These are phyloP conservation scores for Apiospora hydei DNA, from an alignment of 2,329 filamentous ascomycete species.

Conservation along the genomic window DNA sequence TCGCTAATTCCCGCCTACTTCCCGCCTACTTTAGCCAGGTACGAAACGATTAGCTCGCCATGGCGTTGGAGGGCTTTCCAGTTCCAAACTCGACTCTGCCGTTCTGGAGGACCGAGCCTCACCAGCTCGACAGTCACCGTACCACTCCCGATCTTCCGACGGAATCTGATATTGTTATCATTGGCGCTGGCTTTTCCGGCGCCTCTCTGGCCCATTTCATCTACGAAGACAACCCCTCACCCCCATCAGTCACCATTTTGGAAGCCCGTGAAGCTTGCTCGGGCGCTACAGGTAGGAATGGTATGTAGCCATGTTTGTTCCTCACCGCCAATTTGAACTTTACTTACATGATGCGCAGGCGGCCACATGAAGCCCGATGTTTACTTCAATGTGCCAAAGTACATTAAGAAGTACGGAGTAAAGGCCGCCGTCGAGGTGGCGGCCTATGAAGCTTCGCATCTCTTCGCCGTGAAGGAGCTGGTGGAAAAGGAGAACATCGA, in stretches of 20 bases:
- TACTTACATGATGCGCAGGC: constrained; percentile 25
- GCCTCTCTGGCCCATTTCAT: constrained; percentile 55
- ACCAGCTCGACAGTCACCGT: constrained; percentile 56
- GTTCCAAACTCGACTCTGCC: constrained; percentile 48
- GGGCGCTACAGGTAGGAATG: constrained; percentile 39
- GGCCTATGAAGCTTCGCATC: constrained; percentile 39
- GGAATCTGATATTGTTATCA: constrained; percentile 58
- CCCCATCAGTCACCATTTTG: constrained; percentile 36
- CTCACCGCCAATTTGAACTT: constrained; percentile 39
- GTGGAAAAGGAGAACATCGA: constrained; percentile 49
- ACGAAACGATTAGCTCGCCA: not conserved
- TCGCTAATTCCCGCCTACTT: not conserved
- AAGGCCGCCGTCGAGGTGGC: constrained; percentile 41
- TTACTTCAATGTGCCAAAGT: constrained; percentile 37
- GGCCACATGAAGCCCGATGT: constrained; percentile 46
- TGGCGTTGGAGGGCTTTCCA: constrained; percentile 30
- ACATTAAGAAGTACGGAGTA: constrained; percentile 35
- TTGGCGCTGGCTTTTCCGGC: constrained; percentile 63
- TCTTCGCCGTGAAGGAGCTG: constrained; percentile 43
- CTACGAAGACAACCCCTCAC: constrained; percentile 43
- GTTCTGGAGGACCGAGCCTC: constrained; percentile 63
- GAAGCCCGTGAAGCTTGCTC: constrained; percentile 41
- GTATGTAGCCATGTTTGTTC: constrained; percentile 41
- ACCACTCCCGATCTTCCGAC: constrained; percentile 56
- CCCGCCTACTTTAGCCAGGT: not conserved